Evolutionary conservation across 768 basidiomycete genomes (phyloP), one percentile per base, ranked within the genome.

Genomic region (Hygrophorus pudorinus): DNA sequence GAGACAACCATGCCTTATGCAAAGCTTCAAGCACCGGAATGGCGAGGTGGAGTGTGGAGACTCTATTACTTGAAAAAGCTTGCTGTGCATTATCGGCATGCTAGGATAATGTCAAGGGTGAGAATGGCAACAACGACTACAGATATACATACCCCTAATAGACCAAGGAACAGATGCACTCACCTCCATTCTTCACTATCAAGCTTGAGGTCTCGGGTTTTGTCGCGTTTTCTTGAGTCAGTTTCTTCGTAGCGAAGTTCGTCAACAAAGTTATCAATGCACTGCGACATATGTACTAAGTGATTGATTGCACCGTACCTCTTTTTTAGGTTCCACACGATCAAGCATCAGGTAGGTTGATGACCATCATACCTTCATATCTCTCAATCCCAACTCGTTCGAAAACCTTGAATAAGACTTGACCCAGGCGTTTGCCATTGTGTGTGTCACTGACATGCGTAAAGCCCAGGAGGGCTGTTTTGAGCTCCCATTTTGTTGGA

Each of bases 331-430:
- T 42, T 41, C 27, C 13, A 21, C 54, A 0, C 53, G 44, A 28
- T 53, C 24, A 4, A 62, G 46, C 63, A 65, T 65, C 1, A 50
- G 29, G 47, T 56, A 57, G n/a, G 58, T 63, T n/a, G 60, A 64
- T 2, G 53, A 58, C 63, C 63, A 65, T 3, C 50, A 45, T 21
- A 63, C 53, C 12, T 47, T 48, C 60, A 63, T 63, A 28, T 63
- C 57, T 14, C 9, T 20, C 12, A 31, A 67, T 60, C 0, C 54
- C 54, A 2, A 65, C 31, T 1, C 54, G 51, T 1, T 50, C 8
- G 1, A 53, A 44, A 20, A 71, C 52, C 46, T 62, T 62, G 53
- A 56, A 72, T 0, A 73, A 49, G 0, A 63, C 67, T 24, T 63
- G 62, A 0, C 67, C 64, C 0, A 68, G 57, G 0, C 58, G 57